phyloP scores from a whole-genome alignment of 768 basidiomycete genomes.

The Pulveroboletus sp. region DNA sequence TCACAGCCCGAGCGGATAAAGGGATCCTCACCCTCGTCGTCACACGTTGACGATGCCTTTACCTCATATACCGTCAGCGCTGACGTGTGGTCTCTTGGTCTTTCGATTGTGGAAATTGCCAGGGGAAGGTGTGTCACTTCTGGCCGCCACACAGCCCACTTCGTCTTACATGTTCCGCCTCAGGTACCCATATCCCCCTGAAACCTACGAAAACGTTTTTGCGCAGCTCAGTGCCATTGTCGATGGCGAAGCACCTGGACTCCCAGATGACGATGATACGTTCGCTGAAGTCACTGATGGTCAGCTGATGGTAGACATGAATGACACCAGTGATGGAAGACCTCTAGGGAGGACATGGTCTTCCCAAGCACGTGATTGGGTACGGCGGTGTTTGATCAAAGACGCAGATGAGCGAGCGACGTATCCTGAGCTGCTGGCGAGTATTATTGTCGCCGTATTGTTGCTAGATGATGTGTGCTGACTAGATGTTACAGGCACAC shows the following conservation, averaged over 20 bases:
- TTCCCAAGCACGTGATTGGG: constrained; percentile 71
- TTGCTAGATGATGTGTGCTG: constrained; percentile 1
- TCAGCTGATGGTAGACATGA: constrained; percentile 1
- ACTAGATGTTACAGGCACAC: constrained; percentile 47
- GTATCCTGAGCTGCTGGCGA: constrained; percentile 75
- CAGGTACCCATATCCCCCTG: constrained; percentile 91
- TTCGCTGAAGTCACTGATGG: constrained; percentile 12
- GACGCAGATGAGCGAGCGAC: constrained; percentile 73
- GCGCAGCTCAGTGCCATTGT: constrained; percentile 97
- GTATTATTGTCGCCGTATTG: constrained; percentile 20
- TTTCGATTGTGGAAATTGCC: constrained; percentile 90
- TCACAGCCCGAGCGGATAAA: constrained; percentile 90
- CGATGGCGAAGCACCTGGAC: constrained; percentile 83
- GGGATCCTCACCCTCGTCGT: constrained; percentile 62
- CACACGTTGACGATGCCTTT: constrained; percentile 29
- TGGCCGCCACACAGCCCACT: background rate
- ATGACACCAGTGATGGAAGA: constrained; percentile 14
- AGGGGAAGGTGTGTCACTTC: constrained; percentile 47
- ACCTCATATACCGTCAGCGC: constrained; percentile 88
- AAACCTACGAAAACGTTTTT: constrained; percentile 96
- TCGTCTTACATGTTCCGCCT: constrained; percentile 1
- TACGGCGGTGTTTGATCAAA: constrained; percentile 76
- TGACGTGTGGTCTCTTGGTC: constrained; percentile 95
- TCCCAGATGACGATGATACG: constrained; percentile 55
- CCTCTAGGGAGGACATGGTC: constrained; percentile 24